Percentiles rank a stretch among this genome's conserved stretches.
Conservation (phyloP, 139 green algal species). For the Chlorella sp. region DNA sequence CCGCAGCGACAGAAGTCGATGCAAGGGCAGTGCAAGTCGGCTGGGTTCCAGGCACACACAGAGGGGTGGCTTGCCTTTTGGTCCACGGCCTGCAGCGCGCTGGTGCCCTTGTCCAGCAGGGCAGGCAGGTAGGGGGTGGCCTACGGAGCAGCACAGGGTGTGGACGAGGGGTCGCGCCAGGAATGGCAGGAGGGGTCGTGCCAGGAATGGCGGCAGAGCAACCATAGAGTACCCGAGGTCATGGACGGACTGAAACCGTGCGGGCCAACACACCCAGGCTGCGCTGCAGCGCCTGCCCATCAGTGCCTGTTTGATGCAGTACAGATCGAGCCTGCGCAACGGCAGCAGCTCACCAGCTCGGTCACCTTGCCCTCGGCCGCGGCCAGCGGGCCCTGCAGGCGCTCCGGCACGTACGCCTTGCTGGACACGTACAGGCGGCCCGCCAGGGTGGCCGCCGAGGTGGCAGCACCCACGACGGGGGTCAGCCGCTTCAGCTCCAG, state of each 20-base stretch:
- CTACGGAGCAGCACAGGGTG: too few species aligned
- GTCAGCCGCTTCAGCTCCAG: constrained; percentile 30
- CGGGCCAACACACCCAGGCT: too few species aligned
- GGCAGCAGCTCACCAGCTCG: neutral
- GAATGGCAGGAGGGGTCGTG: too few species aligned
- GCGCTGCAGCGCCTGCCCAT: too few species aligned
- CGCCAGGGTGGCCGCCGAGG: neutral
- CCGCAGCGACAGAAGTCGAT: too few species aligned
- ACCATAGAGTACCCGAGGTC: too few species aligned
- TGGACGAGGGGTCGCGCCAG: too few species aligned
- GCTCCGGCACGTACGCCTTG: neutral
- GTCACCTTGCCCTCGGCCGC: neutral
- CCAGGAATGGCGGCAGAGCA: too few species aligned
- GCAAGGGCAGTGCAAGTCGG: neutral
- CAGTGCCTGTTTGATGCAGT: too few species aligned
- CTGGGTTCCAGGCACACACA: neutral
- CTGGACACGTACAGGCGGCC: neutral
- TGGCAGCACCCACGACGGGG: neutral
- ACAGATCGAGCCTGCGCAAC: too few species aligned
- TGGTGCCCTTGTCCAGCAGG: neutral
- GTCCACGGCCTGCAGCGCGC: neutral
- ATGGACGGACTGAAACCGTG: too few species aligned
- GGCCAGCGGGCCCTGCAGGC: neutral
- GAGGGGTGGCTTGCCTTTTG: neutral
- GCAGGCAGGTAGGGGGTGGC: too few species aligned